Conservation (phyloP, 139 green algal genomes). For the Coccomyxa sp. region DNA sequence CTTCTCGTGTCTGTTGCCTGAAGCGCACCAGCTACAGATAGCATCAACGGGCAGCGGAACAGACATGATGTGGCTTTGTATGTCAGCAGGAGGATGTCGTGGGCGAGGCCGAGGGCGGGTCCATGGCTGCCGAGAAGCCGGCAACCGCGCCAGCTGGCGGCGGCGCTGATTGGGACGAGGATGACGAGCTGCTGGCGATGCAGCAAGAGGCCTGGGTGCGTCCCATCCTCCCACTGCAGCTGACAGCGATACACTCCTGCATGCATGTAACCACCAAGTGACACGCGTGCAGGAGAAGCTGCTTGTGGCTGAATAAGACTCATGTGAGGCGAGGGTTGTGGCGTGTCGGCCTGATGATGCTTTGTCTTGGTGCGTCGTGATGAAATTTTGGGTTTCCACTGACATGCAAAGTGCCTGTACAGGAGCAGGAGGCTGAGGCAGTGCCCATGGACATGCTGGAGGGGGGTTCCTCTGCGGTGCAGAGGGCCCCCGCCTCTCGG, state of each 20-base stretch:
- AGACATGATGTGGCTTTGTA: not conserved
- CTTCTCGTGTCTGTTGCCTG: too few species aligned
- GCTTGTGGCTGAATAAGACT: too few species aligned
- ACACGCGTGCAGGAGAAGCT: too few species aligned
- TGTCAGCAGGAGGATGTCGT: not conserved
- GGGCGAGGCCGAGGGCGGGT: not conserved
- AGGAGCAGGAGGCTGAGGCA: not conserved
- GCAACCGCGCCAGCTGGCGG: not conserved
- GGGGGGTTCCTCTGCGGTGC: not conserved
- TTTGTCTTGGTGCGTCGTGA: too few species aligned
- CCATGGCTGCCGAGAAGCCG: not conserved
- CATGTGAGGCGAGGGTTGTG: too few species aligned
- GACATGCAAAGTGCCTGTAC: not conserved
- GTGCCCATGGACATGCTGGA: not conserved
- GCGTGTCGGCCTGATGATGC: too few species aligned
- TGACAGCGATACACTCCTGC: too few species aligned
- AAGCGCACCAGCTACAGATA: too few species aligned
- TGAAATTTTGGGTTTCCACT: not conserved
- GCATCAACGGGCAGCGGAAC: too few species aligned
- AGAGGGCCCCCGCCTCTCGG: not conserved
- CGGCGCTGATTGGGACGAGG: conserved; percentile 6
- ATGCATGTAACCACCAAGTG: too few species aligned
- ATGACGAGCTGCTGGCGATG: conserved; percentile 22
- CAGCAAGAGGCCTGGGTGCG: conserved; percentile 7
- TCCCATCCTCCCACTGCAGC: not conserved